These are phyloP conservation scores for Populus pruinosa DNA, from an alignment of 345 rosid genomes.

Conservation along the genomic window DNA sequence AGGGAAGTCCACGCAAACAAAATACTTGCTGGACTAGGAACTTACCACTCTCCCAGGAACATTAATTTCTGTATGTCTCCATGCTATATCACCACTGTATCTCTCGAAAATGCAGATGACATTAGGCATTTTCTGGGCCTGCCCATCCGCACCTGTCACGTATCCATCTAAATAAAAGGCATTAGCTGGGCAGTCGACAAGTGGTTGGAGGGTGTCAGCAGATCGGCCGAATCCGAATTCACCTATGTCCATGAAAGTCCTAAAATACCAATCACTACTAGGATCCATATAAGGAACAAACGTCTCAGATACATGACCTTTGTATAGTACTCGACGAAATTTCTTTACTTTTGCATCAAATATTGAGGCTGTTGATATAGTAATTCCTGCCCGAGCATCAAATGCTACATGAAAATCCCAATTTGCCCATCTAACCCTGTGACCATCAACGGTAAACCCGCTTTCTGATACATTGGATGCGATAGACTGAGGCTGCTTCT, in stretches of 20 bases:
- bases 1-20: neutral
- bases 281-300: slow-evolving; percentile 89
- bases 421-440: slow-evolving; percentile 52
- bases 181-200: slow-evolving; percentile 60
- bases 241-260: slow-evolving; percentile 73
- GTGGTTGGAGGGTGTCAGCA: slow-evolving; percentile 50
- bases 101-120: slow-evolving; percentile 68
- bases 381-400: slow-evolving; percentile 51
- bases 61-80: slow-evolving; percentile 68
- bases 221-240: slow-evolving; percentile 76
- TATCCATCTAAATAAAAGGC: slow-evolving; percentile 57
- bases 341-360: slow-evolving; percentile 35
- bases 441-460: slow-evolving; percentile 39
- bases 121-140: slow-evolving; percentile 40
- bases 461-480: slow-evolving; percentile 35
- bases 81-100: slow-evolving; percentile 51
- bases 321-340: slow-evolving; percentile 47
- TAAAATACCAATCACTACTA: slow-evolving; percentile 68
- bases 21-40: neutral
- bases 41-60: slow-evolving; percentile 72
- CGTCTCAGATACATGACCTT: slow-evolving; percentile 72
- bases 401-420: slow-evolving; percentile 83
- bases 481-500: slow-evolving; percentile 21
- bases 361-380: slow-evolving; percentile 61
- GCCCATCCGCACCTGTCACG: slow-evolving; percentile 56